Conservation (phyloP, 1,284 basidiomycete species). For the Moesziomyces sp. region DNA sequence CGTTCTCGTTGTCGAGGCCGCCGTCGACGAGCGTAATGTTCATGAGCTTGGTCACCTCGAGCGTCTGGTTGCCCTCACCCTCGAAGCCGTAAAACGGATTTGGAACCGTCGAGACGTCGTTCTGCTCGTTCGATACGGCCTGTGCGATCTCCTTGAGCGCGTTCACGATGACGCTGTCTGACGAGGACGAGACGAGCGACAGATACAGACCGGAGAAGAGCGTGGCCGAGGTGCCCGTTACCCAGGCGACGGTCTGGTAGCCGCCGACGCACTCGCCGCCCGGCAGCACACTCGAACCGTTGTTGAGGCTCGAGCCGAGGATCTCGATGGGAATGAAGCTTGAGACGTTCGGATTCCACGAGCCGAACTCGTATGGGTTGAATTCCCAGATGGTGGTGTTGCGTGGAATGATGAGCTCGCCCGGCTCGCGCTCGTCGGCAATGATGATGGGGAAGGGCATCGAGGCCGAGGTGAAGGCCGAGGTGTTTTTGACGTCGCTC, state of each 20-base stretch:
- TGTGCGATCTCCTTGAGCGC: conserved; percentile 51
- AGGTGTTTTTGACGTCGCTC: conserved; percentile 57
- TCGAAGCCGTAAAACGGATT: conserved; percentile 70
- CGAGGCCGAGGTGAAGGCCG: conserved; percentile 46
- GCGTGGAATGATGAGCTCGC: conserved; percentile 68
- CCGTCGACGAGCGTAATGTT: conserved; percentile 64
- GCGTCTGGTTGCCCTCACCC: conserved; percentile 29
- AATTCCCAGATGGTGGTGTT: conserved; percentile 70
- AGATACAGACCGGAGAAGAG: conserved; percentile 68
- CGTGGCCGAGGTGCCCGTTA: conserved; percentile 62
- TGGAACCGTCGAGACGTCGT: conserved; percentile 70
- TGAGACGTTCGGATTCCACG: conserved; percentile 68
- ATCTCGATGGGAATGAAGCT: conserved; percentile 64
- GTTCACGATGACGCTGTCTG: conserved; percentile 29
- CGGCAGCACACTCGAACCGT: conserved; percentile 41
- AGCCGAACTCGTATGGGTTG: conserved; percentile 70
- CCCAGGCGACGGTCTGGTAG: conserved; percentile 60
- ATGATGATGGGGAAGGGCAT: conserved; percentile 70
- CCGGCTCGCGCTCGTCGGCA: conserved; percentile 70
- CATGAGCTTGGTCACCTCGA: conserved; percentile 40
- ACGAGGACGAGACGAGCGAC: conserved; percentile 36
- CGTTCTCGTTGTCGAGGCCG: conserved; percentile 70
- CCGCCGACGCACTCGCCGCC: conserved; percentile 49
- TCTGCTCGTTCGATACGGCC: conserved; percentile 56
- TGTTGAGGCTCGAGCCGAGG: conserved; percentile 54